These are phyloP conservation scores for Globisporangium cylindrosporum DNA, from an alignment of 352 stramenopile genomes.

Conservation along the genomic window DNA sequence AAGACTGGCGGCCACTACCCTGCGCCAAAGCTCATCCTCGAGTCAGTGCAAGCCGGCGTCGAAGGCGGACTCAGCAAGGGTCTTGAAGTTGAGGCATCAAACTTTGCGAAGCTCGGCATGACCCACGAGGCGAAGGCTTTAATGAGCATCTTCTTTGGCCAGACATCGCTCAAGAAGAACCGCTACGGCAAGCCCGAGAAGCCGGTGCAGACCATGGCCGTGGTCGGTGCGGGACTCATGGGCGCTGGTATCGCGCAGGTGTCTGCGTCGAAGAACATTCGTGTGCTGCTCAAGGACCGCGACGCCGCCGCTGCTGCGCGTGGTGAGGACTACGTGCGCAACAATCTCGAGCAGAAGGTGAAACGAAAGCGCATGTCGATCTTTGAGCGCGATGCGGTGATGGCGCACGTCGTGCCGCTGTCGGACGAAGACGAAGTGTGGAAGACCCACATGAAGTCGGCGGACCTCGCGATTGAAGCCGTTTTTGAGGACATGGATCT, in stretches of 20 bases:
- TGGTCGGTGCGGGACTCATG: slow-evolving; percentile 98
- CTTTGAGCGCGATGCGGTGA: slow-evolving; percentile 88
- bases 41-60: slow-evolving; percentile 83
- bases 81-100: slow-evolving; percentile 92
- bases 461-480: slow-evolving; percentile 97
- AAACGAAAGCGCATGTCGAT: slow-evolving; percentile 93
- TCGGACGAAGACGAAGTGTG: slow-evolving; percentile 91
- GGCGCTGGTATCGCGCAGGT: slow-evolving; percentile 97
- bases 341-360: slow-evolving; percentile 95
- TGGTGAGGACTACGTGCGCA: slow-evolving; percentile 92
- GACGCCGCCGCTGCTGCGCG: slow-evolving; percentile 81
- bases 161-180: slow-evolving; percentile 98
- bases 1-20: slow-evolving; percentile 97
- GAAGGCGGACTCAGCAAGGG: slow-evolving; percentile 76
- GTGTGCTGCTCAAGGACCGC: slow-evolving; percentile 96
- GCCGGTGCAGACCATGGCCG: slow-evolving; percentile 91
- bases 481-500: slow-evolving; percentile 97
- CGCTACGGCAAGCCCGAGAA: slow-evolving; percentile 87
- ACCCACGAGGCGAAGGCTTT: slow-evolving; percentile 94
- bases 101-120: slow-evolving; percentile 96
- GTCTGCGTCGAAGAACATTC: slow-evolving; percentile 92
- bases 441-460: slow-evolving; percentile 91
- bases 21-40: slow-evolving; percentile 94
- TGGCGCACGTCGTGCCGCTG: slow-evolving; percentile 90
- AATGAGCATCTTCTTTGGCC: slow-evolving; percentile 98